These are phyloP conservation scores for Saccharomyces hybrid DNA, from an alignment of 1,139 yeast genomes.

Conservation along the genomic window DNA sequence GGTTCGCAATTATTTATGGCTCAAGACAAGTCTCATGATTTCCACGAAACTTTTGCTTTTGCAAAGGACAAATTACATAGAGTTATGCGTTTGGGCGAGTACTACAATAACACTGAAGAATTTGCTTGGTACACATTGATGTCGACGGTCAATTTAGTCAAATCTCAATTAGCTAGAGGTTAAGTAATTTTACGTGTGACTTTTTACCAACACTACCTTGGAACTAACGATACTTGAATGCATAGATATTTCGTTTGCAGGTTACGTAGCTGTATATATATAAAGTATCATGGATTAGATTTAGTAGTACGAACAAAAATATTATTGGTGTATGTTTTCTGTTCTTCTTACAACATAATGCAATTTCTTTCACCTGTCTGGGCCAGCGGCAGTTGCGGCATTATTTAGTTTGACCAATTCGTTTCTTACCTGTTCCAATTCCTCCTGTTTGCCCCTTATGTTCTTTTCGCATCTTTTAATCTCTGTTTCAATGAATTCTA, in stretches of 20 bases:
- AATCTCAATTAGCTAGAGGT: slow-evolving; percentile 63
- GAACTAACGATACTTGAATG: neutral
- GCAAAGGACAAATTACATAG: slow-evolving; percentile 54
- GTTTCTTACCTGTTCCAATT: slow-evolving; percentile 43
- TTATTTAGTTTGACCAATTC: slow-evolving; percentile 33
- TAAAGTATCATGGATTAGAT: neutral
- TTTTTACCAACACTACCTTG: neutral
- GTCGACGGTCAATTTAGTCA: slow-evolving; percentile 57
- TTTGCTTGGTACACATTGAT: slow-evolving; percentile 69
- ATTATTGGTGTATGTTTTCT: neutral
- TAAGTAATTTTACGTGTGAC: slow-evolving; percentile 20
- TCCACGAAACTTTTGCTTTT: slow-evolving; percentile 51
- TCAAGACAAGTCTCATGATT: slow-evolving; percentile 57
- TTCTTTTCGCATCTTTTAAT: slow-evolving; percentile 60
- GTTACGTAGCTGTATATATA: neutral
- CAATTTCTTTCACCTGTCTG: neutral
- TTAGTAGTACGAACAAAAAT: neutral
- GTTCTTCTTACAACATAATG: neutral
- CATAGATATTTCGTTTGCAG: neutral
- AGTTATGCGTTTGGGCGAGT: slow-evolving; percentile 47
- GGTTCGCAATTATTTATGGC: slow-evolving; percentile 73
- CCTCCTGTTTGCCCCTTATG: slow-evolving; percentile 45
- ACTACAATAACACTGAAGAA: slow-evolving; percentile 58
- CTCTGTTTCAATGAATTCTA: slow-evolving; percentile 77
- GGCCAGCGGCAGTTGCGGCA: slow-evolving; percentile 5